Evolutionary conservation across 2,329 filamentous ascomycete genomes (phyloP).

Genomic region (Diaporthe capsici): DNA sequence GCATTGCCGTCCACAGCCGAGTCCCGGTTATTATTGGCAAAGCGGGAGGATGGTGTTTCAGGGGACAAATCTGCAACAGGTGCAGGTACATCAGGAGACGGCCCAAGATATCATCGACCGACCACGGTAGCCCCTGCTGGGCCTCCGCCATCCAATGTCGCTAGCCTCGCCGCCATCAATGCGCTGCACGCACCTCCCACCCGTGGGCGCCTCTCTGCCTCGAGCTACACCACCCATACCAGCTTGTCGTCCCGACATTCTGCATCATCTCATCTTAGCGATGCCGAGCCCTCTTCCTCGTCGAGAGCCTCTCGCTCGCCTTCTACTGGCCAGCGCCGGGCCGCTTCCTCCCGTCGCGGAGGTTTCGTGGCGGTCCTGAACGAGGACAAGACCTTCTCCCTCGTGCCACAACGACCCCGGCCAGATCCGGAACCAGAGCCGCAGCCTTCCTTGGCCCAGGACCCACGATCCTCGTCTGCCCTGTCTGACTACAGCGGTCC

Average conservation of each 20-base stretch:
- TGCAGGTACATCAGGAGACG: conserved; percentile 48
- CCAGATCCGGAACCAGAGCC: conserved; percentile 37
- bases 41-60: conserved; percentile 60
- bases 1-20: conserved; percentile 43
- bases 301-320: conserved; percentile 42
- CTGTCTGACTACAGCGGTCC: conserved; percentile 41
- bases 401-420: conserved; percentile 54
- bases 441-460: conserved; percentile 33
- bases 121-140: conserved; percentile 53
- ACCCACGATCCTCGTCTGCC: conserved; percentile 42
- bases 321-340: conserved; percentile 47
- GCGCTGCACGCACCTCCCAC: conserved; percentile 46
- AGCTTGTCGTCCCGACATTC: conserved; percentile 39
- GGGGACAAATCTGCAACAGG: conserved; percentile 56
- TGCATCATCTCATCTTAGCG: conserved; percentile 41
- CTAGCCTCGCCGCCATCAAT: conserved; percentile 53
- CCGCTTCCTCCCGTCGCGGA: conserved; percentile 57
- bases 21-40: conserved; percentile 38
- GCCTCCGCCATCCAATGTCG: conserved; percentile 54
- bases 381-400: conserved; percentile 67
- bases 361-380: conserved; percentile 66
- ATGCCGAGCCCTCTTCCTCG: conserved; percentile 46
- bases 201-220: conserved; percentile 36
- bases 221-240: conserved; percentile 38
- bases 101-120: conserved; percentile 48